A percentile compares a stretch with the other conserved stretches of the same genome.
Conservation (phyloP, 495 filamentous ascomycete genomes). For the Sabuloglossum arenarium region DNA sequence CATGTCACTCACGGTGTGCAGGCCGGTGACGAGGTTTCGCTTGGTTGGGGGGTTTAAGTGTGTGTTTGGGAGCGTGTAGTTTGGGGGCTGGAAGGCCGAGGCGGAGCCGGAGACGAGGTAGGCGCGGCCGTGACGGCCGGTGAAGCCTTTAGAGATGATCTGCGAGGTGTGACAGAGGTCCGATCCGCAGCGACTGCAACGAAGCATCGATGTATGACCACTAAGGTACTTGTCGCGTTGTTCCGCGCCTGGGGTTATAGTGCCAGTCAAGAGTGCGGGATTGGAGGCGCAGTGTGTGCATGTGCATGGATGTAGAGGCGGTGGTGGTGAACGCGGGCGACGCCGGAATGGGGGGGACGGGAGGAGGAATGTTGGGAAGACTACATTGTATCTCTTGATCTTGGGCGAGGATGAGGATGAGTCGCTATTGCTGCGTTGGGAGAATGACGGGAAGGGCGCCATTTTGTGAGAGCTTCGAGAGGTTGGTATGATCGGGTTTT, state of each 20-base stretch:
- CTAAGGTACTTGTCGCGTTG: constrained; percentile 17
- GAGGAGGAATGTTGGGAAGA: not conserved
- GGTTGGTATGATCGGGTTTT: too few species aligned
- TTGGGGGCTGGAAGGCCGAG: constrained; percentile 9
- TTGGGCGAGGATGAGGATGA: not conserved
- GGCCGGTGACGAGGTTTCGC: constrained; percentile 59
- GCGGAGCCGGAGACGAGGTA: constrained; percentile 46
- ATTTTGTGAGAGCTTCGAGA: not conserved
- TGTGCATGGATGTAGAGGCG: not conserved
- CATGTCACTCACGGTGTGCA: constrained; percentile 42
- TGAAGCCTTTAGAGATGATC: constrained; percentile 83
- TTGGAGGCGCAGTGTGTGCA: not conserved
- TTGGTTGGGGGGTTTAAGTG: constrained; percentile 38
- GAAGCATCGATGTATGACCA: constrained; percentile 37
- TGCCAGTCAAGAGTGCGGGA: not conserved
- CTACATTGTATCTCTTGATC: not conserved
- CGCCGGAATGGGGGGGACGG: not conserved
- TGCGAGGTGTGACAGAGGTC: constrained; percentile 59
- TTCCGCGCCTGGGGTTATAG: not conserved
- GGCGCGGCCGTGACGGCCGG: constrained; percentile 79
- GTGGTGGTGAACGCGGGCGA: not conserved
- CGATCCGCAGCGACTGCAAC: constrained; percentile 49
- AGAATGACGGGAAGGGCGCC: not conserved
- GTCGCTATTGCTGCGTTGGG: not conserved
- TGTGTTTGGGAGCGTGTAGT: constrained; percentile 30